Evolutionary conservation across 768 basidiomycete genomes (phyloP).

Genomic region (Butyriboletus loyo): DNA sequence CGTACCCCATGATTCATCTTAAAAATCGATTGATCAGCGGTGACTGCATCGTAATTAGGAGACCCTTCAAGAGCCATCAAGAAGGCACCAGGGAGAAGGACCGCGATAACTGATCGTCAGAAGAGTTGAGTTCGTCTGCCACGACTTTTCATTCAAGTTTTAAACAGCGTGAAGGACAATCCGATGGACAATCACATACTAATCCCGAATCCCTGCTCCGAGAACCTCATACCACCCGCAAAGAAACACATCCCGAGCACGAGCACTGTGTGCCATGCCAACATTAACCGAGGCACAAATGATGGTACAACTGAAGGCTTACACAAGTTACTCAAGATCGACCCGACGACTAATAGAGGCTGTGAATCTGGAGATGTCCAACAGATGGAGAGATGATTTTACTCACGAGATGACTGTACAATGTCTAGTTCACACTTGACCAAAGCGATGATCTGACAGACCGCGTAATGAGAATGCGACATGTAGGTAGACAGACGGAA

Average conservation of each 20-base stretch:
- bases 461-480: background rate
- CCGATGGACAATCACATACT: conserved; percentile 41
- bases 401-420: conserved; percentile 76
- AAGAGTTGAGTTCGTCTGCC: conserved; percentile 70
- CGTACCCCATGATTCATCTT: conserved; percentile 76
- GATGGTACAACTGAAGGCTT: conserved; percentile 16
- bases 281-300: background rate
- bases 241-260: conserved; percentile 86
- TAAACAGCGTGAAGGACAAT: background rate
- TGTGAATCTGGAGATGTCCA: background rate
- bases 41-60: conserved; percentile 11
- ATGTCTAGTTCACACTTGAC: conserved; percentile 77
- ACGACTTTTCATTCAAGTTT: conserved; percentile 44
- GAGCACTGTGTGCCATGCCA: conserved; percentile 48
- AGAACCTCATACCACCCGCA: conserved; percentile 72
- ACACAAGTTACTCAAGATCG: conserved; percentile 77
- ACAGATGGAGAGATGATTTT: background rate
- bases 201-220: conserved; percentile 73
- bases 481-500: background rate
- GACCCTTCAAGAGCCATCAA: conserved; percentile 50
- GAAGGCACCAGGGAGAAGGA: conserved; percentile 77
- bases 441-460: conserved; percentile 67
- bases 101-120: conserved; percentile 73
- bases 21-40: conserved; percentile 49
- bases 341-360: conserved; percentile 62